These are phyloP conservation scores for Biscogniauxia sp. DNA, from an alignment of 2,329 filamentous ascomycete species.

Conservation along the genomic window DNA sequence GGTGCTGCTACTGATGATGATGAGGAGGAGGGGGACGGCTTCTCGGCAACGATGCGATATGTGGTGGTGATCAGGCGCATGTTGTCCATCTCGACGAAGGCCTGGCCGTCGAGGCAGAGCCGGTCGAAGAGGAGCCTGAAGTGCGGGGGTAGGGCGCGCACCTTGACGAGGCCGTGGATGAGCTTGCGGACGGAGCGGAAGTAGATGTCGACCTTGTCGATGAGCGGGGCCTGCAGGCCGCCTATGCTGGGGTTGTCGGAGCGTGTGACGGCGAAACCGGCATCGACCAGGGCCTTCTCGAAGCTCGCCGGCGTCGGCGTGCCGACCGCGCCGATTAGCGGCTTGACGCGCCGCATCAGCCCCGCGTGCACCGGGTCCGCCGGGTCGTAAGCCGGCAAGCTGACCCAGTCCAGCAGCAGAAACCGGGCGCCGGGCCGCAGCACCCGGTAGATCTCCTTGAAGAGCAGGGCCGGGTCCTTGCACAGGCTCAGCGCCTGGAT, in stretches of 20 bases:
- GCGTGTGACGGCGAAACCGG: constrained; percentile 46
- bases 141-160: constrained; percentile 46
- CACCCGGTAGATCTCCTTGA: constrained; percentile 48
- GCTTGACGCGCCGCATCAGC: constrained; percentile 54
- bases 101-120: constrained; percentile 51
- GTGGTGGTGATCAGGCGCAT: constrained; percentile 52
- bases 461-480: constrained; percentile 46
- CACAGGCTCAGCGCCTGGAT: constrained; percentile 56
- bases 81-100: constrained; percentile 54
- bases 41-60: constrained; percentile 51
- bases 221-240: constrained; percentile 50
- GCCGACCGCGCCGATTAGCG: constrained; percentile 53
- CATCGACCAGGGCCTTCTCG: constrained; percentile 42
- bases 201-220: constrained; percentile 53
- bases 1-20: constrained; percentile 1
- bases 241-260: constrained; percentile 53
- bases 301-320: constrained; percentile 49
- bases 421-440: constrained; percentile 50
- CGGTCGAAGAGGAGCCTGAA: constrained; percentile 54
- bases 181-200: constrained; percentile 49
- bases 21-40: constrained; percentile 29
- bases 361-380: constrained; percentile 44
- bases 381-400: constrained; percentile 47
- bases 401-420: constrained; percentile 52
- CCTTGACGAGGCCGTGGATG: constrained; percentile 46